Conservation (phyloP, 192 early-diverging fungal species). For the Dimargaris cristalligena region DNA sequence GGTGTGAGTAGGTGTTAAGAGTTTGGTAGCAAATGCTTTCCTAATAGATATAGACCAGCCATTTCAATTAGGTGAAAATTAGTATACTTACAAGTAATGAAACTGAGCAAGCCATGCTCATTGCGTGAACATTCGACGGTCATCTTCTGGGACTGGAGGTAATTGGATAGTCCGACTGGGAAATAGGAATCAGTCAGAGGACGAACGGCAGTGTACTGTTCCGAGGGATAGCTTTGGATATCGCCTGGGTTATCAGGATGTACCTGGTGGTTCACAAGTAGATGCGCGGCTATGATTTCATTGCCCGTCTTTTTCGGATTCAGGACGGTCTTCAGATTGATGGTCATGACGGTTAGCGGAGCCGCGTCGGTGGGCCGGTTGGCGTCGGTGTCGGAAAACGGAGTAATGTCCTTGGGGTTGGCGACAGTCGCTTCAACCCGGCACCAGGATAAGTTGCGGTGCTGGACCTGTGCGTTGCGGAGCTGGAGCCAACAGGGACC, state of each 20-base stretch:
- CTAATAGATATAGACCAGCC: too few relatives aligned
- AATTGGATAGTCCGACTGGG: slow-evolving; percentile 61
- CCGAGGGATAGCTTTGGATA: slow-evolving; percentile 23
- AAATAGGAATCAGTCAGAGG: slow-evolving; percentile 50
- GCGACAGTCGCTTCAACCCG: slow-evolving; percentile 50
- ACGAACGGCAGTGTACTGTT: slow-evolving; percentile 55
- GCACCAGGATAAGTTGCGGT: slow-evolving; percentile 70
- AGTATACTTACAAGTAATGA: too few relatives aligned
- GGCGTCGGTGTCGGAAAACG: slow-evolving; percentile 36
- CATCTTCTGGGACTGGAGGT: slow-evolving; percentile 35
- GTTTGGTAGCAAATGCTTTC: too few relatives aligned
- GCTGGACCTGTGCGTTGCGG: slow-evolving; percentile 27
- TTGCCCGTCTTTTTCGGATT: slow-evolving; percentile 68
- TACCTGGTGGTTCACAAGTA: slow-evolving; percentile 54
- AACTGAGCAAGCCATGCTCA: slow-evolving; percentile 67
- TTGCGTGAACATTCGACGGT: slow-evolving; percentile 40
- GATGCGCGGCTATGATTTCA: slow-evolving; percentile 71
- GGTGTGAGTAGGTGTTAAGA: too few relatives aligned
- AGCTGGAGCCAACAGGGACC: slow-evolving; percentile 90
- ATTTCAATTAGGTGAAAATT: too few relatives aligned
- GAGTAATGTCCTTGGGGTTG: slow-evolving; percentile 49
- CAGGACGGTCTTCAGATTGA: slow-evolving; percentile 69
- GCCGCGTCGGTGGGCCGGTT: slow-evolving; percentile 34
- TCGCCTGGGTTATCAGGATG: slow-evolving; percentile 34
- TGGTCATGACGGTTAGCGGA: slow-evolving; percentile 69